Base-by-base conservation (phyloP, 2,329 filamentous ascomycete species). In the Phialophora verrucosa region DNA sequence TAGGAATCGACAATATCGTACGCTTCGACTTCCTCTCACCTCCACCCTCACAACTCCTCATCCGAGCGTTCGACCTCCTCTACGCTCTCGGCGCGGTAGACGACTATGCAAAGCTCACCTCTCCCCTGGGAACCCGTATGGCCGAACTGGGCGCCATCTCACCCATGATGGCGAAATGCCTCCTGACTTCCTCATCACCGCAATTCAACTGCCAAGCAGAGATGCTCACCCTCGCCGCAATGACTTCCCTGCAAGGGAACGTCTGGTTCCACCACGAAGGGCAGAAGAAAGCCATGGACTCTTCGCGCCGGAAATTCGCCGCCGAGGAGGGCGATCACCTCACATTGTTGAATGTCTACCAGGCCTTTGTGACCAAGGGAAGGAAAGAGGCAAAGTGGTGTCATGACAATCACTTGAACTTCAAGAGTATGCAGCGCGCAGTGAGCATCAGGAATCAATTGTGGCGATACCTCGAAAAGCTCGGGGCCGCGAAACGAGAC, bases 301-400 rank as follows among this genome's bases (percentile, higher is more conserved):
- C 85, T 23, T 87, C 89, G 31, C 85, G 91, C 55, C 85, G 91
- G 56, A 91, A 90, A 74, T 98, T 98, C 74, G 92, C 94, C 0
- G 93, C 90, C 6, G 92, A 96, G 68, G 93, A 98, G 80, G 95
- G 95, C 0, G 95, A 99, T 73, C 94, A 98, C 73, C 80, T 98
- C 27, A 97, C 93, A 0, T 85, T 97, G 11, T 84, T 97, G 49
- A 98, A 99, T 73, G 91, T 93, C n/a, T 98, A 95, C 75, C 90
- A 93, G 75, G 87, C 92, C 0, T 98, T 98, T 74, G 83, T 94
- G 58, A 91, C 89, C 1, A 91, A 88, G 67, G 93, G 93, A 1
- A 90, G 88, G 73, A 95, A 94, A 75, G 91, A 96, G 68, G 81
- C 90, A 1, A 88, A 89, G 69, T 99, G 96, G 84, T 97, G 93